Evolutionary conservation across 2,329 filamentous ascomycete genomes (phyloP), one percentile per base, ranked within the genome.

Genomic region (Colletotrichum sublineola): DNA sequence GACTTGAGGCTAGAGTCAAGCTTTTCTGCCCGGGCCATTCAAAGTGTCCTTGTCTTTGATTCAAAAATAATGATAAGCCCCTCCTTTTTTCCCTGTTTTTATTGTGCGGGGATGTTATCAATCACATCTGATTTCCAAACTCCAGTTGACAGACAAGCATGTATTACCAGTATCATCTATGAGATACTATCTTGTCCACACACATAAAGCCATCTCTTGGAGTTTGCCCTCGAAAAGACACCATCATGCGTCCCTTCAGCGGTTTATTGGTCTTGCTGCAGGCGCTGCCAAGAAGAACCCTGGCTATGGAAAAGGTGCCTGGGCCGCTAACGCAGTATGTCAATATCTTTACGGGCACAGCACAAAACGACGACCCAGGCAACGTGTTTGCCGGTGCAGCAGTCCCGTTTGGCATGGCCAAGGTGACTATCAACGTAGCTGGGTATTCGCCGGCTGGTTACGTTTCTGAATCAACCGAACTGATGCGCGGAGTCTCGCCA

Each of bases 341-440:
- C 50, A 63, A 68, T 14, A 44, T 63, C 11, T 68, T 68, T 58
- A 64, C 60, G 11, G 60, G 60, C 1, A 68, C 66, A 0, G 60
- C 58, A 18, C 66, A 64, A 14, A 68, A 68, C 40, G 42, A 38
- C 42, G 14, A 58, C n/a, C 52, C 67, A 1, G 52, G 61, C 5
- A 57, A 65, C 2, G 67, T 64, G 11, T 68, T 68, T 8, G 67
- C 52, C 12, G 67, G 67, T 4, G 67, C 67, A 4, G 24, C 60
- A 11, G 52, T 64, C 6, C 52, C 52, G 2, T 68, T 68, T 11
- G 60, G 60, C 0, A 50, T 68, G 60, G 67, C 67, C 24, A 68
- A 68, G 44, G 33, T 64, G 5, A 55, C 60, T 0, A 57, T 57
- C 7, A 52, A 64, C 40, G 52, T 58, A 5, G 67, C 31, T 0